Conservation (phyloP, 163 green algal genomes). For the Scenedesmus sp. region DNA sequence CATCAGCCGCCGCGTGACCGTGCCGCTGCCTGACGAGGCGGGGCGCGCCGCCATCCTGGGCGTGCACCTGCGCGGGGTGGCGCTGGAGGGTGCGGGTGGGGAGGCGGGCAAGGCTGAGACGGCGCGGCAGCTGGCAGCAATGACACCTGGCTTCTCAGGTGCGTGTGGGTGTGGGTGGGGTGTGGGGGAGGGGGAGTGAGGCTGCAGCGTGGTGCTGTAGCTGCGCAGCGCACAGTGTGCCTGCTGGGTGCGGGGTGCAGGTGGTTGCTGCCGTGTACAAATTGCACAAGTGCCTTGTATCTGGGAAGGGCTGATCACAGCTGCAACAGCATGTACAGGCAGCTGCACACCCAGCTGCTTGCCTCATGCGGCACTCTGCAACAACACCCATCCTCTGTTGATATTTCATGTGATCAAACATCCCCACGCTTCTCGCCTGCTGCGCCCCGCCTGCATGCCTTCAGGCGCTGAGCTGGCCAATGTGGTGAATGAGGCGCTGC, state of each 20-base stretch:
- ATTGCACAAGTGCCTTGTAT: neutral
- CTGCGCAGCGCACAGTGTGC: neutral
- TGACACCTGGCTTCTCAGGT: constrained; percentile 52
- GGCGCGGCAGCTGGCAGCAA: constrained; percentile 31
- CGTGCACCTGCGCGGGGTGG: constrained; percentile 81
- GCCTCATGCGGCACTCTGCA: neutral
- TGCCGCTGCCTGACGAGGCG: constrained; percentile 84
- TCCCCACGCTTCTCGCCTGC: neutral
- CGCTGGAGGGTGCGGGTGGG: constrained; percentile 61
- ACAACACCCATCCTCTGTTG: neutral
- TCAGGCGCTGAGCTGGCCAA: constrained; percentile 92
- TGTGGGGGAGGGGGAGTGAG: neutral
- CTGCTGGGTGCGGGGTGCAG: no score
- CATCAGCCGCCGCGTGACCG: constrained; percentile 79
- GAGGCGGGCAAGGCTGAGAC: constrained; percentile 39
- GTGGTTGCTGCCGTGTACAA: neutral
- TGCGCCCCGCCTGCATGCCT: constrained; percentile 51
- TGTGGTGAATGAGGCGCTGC: constrained; percentile 90
- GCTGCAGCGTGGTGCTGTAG: neutral
- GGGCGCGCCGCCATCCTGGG: constrained; percentile 83
- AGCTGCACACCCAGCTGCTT: neutral
- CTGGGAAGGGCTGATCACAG: no score
- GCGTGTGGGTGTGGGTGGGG: neutral
- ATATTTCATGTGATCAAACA: neutral
- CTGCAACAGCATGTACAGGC: neutral